These are phyloP conservation scores for Solanum hybrid DNA, from an alignment of 305 asterid genomes.

Conservation along the genomic window DNA sequence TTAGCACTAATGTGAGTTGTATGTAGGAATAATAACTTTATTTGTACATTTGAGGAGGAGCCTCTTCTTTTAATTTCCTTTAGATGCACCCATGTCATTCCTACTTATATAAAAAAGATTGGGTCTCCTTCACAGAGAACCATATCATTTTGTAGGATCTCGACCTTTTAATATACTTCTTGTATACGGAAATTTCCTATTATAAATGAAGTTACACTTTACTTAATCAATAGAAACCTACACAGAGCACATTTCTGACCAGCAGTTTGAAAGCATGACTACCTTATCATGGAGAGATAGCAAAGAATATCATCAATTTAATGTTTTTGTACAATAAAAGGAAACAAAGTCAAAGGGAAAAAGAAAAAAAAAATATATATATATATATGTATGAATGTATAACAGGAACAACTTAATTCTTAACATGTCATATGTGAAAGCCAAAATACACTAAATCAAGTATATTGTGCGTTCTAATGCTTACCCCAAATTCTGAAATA, in stretches of 20 bases:
- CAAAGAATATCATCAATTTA: not conserved
- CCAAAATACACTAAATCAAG: not conserved
- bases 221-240: not conserved
- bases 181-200: not conserved
- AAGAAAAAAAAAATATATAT: too few relatives aligned
- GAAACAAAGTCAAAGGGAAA: not conserved
- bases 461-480: constrained; percentile 7
- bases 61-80: not conserved
- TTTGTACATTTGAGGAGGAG: not conserved
- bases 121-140: not conserved
- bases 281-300: not conserved
- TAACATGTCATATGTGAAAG: not conserved
- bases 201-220: not conserved
- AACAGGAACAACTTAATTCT: not conserved
- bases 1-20: not conserved
- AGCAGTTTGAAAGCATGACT: not conserved
- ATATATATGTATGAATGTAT: not conserved
- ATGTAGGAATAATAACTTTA: not conserved
- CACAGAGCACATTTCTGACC: not conserved
- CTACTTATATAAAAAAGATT: not conserved
- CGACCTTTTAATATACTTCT: not conserved
- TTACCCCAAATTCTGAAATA: constrained; percentile 85
- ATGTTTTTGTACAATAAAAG: not conserved
- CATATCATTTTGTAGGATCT: not conserved
- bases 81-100: not conserved